Percentiles rank a stretch among this genome's conserved stretches.
Evolutionary conservation across 805 yeast genomes (phyloP).

Genomic region (Nakazawaea pomicola): DNA sequence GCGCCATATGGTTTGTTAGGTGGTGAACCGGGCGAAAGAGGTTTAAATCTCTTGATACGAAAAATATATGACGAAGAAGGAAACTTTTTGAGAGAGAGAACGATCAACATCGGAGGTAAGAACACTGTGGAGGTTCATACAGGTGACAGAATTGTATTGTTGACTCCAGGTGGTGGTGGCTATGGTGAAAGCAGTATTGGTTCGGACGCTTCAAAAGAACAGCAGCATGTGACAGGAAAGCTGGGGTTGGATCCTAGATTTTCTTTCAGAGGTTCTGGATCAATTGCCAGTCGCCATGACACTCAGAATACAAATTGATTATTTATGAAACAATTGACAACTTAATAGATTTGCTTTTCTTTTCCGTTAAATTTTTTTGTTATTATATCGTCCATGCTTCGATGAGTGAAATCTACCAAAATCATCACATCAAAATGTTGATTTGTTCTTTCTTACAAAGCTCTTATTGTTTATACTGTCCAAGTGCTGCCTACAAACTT

Average conservation of each 20-base stretch:
- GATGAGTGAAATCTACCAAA: too few relatives aligned
- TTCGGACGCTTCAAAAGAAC: too few relatives aligned
- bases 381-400: too few relatives aligned
- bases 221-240: too few relatives aligned
- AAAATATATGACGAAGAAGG: slow-evolving; percentile 23
- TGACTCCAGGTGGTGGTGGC: slow-evolving; percentile 88
- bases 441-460: too few relatives aligned
- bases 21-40: slow-evolving; percentile 72
- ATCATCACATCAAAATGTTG: too few relatives aligned
- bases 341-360: too few relatives aligned
- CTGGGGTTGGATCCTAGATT: slow-evolving; percentile 13
- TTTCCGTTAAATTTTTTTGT: neutral
- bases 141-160: slow-evolving; percentile 65
- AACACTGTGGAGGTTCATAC: slow-evolving; percentile 48
- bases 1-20: slow-evolving; percentile 88
- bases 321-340: too few relatives aligned
- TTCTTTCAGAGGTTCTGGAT: slow-evolving; percentile 24
- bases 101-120: slow-evolving; percentile 64
- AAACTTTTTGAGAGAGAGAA: slow-evolving; percentile 27
- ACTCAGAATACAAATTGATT: slow-evolving; percentile 25
- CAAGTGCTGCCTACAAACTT: too few relatives aligned
- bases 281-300: slow-evolving; percentile 24
- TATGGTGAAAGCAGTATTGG: too few relatives aligned
- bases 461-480: too few relatives aligned
- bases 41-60: slow-evolving; percentile 53